Evolutionary conservation across 2,329 filamentous ascomycete species (phyloP), one percentile per base, ranked within the genome.

Genomic region (Calonectria hawksworthii): DNA sequence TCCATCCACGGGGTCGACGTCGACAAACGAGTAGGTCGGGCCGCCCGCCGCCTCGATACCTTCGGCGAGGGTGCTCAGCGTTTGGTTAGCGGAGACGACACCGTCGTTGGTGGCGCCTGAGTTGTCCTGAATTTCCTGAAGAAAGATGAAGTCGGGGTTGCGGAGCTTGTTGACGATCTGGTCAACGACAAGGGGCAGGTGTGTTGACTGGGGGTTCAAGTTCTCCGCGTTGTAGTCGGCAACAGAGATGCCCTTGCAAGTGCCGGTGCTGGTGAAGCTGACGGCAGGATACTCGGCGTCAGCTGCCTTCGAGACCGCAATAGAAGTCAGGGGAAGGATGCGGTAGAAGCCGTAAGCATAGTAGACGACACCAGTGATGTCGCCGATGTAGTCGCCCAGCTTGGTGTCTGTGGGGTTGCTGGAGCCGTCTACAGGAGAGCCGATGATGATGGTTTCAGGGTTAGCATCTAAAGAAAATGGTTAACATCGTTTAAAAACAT

Each of bases 141-240:
- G 80, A 81, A 94, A 94, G 72, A 95, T 80, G 7, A 95, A 82
- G 80, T 93, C 92, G 0, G 93, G 93, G 0, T 89, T 89, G 73
- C 88, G 88, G 76, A 95, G 85, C 83, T 92, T 92, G 76, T 90
- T 85, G 68, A 92, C 91, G 76, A 95, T 93, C 79, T 95, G 92
- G 11, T 86, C 84, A 2, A 93, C 91, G n/a, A 94, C 88, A 16
- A 83, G 84, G n/a, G 88, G 84, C 30, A 94, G 85, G 76, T 92
- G 90, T 2, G 86, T 77, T 0, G 90, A 91, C 41, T 85, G 87
- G 0, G 93, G 90, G 10, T 87, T 85, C 21, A 95, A 87, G 83
- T 95, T 95, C 83, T 94, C 92, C 38, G 94, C 89, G 83, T 95
- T 95, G 87, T 94, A 95, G 74, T 89, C 88, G 65, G 90, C 92